Percentiles rank a stretch among this genome's conserved stretches.
These are phyloP conservation scores for Talaromyces sp. DNA, from an alignment of 2,329 filamentous ascomycete genomes.

Conservation along the genomic window DNA sequence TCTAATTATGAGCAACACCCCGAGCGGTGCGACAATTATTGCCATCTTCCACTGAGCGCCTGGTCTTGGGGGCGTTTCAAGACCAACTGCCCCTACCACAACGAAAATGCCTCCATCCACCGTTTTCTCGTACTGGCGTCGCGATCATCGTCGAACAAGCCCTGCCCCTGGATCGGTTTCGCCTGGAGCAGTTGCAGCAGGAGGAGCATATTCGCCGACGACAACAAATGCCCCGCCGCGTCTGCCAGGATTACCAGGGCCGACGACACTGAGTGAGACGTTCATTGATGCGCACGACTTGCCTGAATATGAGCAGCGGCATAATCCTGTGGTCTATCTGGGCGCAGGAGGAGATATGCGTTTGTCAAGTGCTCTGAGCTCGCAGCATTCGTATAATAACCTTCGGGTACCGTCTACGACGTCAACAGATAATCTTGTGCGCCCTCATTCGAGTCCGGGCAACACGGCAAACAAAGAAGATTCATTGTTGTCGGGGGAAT, in stretches of 20 bases:
- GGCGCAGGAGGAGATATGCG: constrained; percentile 13
- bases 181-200: constrained; percentile 12
- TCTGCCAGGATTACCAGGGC: constrained; percentile 32
- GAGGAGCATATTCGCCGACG: constrained; percentile 12
- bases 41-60: background rate
- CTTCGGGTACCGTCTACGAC: constrained; percentile 27
- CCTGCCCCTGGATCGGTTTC: constrained; percentile 28
- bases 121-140: constrained; percentile 42
- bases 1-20: background rate
- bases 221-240: constrained; percentile 29
- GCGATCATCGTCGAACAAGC: constrained; percentile 37
- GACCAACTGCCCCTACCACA: background rate
- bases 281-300: constrained; percentile 24
- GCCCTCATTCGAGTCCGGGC: constrained; percentile 33
- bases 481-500: constrained; percentile 26
- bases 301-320: background rate
- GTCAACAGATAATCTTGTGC: constrained; percentile 26
- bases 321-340: background rate
- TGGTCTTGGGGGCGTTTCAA: background rate
- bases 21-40: background rate
- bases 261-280: constrained; percentile 28
- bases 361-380: constrained; percentile 17
- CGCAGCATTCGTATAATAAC: constrained; percentile 30
- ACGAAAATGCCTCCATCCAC: constrained; percentile 34
- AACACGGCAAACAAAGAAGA: constrained; percentile 25